A percentile compares a stretch with the other conserved stretches of the same genome.
Evolutionary conservation across 129 eudicot species (phyloP).

Genomic region (Oenanthe sinensis): DNA sequence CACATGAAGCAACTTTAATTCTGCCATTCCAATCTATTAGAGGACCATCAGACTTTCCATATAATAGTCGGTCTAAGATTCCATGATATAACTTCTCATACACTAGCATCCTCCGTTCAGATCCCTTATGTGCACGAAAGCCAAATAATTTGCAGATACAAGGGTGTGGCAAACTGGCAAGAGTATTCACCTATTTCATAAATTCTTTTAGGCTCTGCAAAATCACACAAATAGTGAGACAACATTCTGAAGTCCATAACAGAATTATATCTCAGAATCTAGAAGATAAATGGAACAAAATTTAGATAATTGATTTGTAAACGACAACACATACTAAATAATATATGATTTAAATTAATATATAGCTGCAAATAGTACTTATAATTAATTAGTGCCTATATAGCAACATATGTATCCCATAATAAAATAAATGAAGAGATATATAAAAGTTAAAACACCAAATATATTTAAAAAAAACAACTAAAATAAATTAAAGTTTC

Average conservation of each 20-base stretch:
- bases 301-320: not conserved
- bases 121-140: slow-evolving; percentile 3
- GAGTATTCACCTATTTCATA: slow-evolving; percentile 4
- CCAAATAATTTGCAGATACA: slow-evolving; percentile 27
- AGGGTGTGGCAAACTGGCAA: slow-evolving; percentile 13
- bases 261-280: not conserved
- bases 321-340: not conserved
- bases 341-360: not conserved
- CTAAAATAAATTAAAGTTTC: not conserved
- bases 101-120: slow-evolving; percentile 44
- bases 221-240: not conserved
- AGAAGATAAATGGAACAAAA: not conserved
- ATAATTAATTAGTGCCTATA: not conserved
- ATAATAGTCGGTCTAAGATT: slow-evolving; percentile 74
- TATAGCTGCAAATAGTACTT: no score
- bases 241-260: not conserved
- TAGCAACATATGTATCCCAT: not conserved
- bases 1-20: slow-evolving; percentile 92
- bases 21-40: slow-evolving; percentile 95
- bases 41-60: slow-evolving; percentile 80
- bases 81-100: slow-evolving; percentile 93
- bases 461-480: not conserved
- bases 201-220: slow-evolving; percentile 1
- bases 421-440: not conserved
- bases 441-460: not conserved